Evolutionary conservation across 306 rosid species (phyloP).

Genomic region (Dalbergia cochinchinensis): DNA sequence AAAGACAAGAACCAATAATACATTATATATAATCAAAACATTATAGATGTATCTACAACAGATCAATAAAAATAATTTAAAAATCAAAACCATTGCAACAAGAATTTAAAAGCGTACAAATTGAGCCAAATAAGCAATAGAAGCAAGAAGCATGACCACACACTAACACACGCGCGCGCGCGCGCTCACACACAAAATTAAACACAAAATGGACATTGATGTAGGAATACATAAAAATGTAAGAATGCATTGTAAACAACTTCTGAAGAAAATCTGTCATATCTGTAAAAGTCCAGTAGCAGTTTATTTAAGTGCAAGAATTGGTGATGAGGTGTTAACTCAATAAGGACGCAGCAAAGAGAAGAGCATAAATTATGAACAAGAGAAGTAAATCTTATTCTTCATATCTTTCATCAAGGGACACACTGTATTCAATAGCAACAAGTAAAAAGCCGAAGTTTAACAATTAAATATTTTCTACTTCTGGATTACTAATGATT

Average conservation of each 20-base stretch:
- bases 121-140: not conserved
- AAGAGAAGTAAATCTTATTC: conserved; percentile 18
- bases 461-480: conserved; percentile 2
- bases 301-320: not conserved
- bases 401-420: not conserved
- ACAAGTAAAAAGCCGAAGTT: conserved; percentile 7
- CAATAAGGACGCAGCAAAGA: not conserved
- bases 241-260: conserved; percentile 8
- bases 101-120: conserved; percentile 2
- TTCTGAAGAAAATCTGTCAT: not conserved
- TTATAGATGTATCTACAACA: not conserved
- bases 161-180: too few relatives aligned
- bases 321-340: not conserved
- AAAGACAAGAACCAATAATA: conserved; percentile 15
- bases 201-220: not conserved
- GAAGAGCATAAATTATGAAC: not conserved
- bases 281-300: not conserved
- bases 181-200: too few relatives aligned
- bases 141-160: not conserved
- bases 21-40: not conserved
- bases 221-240: not conserved
- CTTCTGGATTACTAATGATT: not conserved
- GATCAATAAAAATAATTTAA: conserved; percentile 1
- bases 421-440: not conserved
- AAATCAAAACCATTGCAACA: conserved; percentile 33